phyloP scores from a whole-genome alignment of 768 basidiomycete genomes.

The Lyophyllum shimeji region DNA sequence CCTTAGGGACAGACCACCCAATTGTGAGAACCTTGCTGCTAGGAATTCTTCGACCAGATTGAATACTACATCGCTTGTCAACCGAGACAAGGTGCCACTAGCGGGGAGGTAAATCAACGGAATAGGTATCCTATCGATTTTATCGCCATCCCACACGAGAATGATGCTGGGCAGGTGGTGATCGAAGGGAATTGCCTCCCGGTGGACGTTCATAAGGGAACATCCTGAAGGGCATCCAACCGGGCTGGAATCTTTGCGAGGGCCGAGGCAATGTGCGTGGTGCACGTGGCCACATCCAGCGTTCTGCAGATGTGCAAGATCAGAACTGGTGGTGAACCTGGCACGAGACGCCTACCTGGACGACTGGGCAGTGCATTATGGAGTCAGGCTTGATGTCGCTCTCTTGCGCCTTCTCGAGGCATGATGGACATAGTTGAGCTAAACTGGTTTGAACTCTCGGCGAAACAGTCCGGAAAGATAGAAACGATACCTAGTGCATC shows the following conservation, averaged over 20 bases:
- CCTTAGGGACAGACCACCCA: conserved; percentile 17
- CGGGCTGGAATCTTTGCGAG: background rate
- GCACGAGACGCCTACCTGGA: conserved; percentile 17
- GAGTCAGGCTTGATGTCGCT: conserved; percentile 10
- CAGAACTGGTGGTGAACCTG: background rate
- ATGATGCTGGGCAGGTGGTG: conserved; percentile 14
- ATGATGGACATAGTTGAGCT: conserved; percentile 27
- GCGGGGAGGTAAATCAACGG: background rate
- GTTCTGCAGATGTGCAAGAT: conserved; percentile 16
- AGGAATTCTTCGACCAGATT: conserved; percentile 18
- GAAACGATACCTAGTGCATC: conserved; percentile 21
- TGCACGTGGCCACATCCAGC: conserved; percentile 27
- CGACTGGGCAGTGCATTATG: conserved; percentile 21
- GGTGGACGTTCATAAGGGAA: conserved; percentile 12
- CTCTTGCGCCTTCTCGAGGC: conserved; percentile 11
- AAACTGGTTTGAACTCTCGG: background rate
- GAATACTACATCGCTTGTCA: conserved; percentile 3
- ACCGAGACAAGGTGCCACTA: conserved; percentile 8
- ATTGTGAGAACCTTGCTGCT: background rate
- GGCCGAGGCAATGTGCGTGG: conserved; percentile 27
- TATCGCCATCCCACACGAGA: conserved; percentile 25
- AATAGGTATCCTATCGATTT: conserved; percentile 23
- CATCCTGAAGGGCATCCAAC: conserved; percentile 26
- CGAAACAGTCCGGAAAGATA: background rate
- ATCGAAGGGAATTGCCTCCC: conserved; percentile 19